phyloP scores from a whole-genome alignment of 78 protist species.

The Dictyostelium citrinum region DNA sequence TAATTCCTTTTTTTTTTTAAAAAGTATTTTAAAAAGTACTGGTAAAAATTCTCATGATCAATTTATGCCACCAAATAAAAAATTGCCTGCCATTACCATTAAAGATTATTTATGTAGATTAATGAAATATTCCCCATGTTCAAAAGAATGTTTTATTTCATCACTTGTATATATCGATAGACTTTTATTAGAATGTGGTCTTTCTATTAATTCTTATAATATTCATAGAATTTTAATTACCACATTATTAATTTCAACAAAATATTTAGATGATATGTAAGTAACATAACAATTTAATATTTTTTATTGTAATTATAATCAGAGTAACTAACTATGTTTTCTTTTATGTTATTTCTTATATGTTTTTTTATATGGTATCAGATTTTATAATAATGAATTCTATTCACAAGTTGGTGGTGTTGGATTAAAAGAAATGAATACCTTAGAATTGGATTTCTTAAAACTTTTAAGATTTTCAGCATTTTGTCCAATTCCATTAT shows the following conservation, averaged over 20 bases:
- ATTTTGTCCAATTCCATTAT: slow-evolving; percentile 3
- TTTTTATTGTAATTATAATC: too few species aligned
- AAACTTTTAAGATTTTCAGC: slow-evolving; percentile 38
- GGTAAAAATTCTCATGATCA: slow-evolving; percentile 19
- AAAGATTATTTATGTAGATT: slow-evolving; percentile 47
- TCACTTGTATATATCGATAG: slow-evolving; percentile 46
- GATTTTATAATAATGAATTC: slow-evolving; percentile 71
- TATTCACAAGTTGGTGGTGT: slow-evolving; percentile 77
- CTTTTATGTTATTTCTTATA: not conserved
- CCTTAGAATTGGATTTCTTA: slow-evolving; percentile 43
- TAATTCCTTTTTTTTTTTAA: not conserved
- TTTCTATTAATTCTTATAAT: slow-evolving; percentile 28
- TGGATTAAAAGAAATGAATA: slow-evolving; percentile 53
- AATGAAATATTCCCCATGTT: slow-evolving; percentile 75
- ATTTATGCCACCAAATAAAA: slow-evolving; percentile 74
- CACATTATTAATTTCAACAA: slow-evolving; percentile 58
- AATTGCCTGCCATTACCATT: slow-evolving; percentile 47
- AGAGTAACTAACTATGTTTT: too few species aligned
- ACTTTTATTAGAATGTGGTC: slow-evolving; percentile 24
- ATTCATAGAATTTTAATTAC: slow-evolving; percentile 64
- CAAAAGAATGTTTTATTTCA: slow-evolving; percentile 58
- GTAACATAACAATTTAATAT: too few species aligned
- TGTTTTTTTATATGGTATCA: not conserved
- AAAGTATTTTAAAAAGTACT: not conserved
- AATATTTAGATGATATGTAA: slow-evolving; percentile 67